These are phyloP conservation scores for Torulaspora gathmanii DNA, from an alignment of 805 yeast species.

Conservation along the genomic window DNA sequence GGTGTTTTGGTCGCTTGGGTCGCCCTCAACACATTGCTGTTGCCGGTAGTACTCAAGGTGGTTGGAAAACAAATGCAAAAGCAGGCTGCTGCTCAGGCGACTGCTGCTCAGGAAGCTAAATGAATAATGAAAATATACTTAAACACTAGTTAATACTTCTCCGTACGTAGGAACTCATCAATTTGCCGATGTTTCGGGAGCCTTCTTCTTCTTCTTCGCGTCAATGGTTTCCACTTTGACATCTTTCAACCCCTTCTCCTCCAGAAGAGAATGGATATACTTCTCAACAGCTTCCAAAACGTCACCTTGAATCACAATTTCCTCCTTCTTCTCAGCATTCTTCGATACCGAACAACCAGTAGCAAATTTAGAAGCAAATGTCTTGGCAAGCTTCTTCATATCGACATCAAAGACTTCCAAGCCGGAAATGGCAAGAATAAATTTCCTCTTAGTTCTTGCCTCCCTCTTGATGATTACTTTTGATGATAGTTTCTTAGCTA, in stretches of 20 bases:
- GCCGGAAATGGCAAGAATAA: slow-evolving; percentile 80
- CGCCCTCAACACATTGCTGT: slow-evolving; percentile 42
- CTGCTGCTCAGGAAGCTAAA: slow-evolving; percentile 3
- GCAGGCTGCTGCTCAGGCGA: slow-evolving; percentile 24
- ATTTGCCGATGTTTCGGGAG: slow-evolving; percentile 16
- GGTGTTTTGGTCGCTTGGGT: slow-evolving; percentile 61
- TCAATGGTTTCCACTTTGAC: slow-evolving; percentile 87
- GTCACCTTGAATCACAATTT: slow-evolving; percentile 89
- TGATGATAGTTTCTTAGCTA: slow-evolving; percentile 70
- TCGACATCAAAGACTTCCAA: slow-evolving; percentile 85
- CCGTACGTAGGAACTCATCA: not conserved
- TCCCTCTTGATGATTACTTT: slow-evolving; percentile 80
- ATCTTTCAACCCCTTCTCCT: slow-evolving; percentile 76
- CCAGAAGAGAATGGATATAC: slow-evolving; percentile 62
- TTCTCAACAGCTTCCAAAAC: slow-evolving; percentile 86
- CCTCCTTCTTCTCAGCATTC: slow-evolving; percentile 87
- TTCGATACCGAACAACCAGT: slow-evolving; percentile 93
- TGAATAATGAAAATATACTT: not conserved
- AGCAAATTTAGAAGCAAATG: slow-evolving; percentile 90
- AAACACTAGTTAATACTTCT: not conserved
- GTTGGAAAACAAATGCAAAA: slow-evolving; percentile 40
- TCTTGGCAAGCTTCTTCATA: slow-evolving; percentile 84
- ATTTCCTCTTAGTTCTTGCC: slow-evolving; percentile 85
- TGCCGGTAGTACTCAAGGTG: slow-evolving; percentile 44
- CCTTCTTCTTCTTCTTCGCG: slow-evolving; percentile 64